Base-by-base conservation (phyloP, 805 yeast species). In the Phaffomyces thermotolerans region DNA sequence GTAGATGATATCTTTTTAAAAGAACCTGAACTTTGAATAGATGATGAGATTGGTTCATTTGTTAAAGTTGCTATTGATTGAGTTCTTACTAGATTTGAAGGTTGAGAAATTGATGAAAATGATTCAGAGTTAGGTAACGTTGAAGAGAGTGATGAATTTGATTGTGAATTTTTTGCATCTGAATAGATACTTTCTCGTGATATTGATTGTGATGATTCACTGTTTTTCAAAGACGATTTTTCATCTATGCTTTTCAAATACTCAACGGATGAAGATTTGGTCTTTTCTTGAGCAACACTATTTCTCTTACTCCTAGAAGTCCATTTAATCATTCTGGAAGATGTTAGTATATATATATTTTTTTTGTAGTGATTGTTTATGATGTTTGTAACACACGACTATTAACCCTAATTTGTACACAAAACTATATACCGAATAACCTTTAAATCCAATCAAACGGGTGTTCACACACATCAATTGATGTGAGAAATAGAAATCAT, bases 281-380 rank as follows among this genome's bases (percentile, higher is more conserved):
- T 23, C 22, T 37, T 35, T 6, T 40, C 9, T 18, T 50, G 50
- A 22, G 55, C 35, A 15, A 56, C 44, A 38, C 57, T 53, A 41
- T 56, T 49, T 36, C 60, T 56, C 42, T 56, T 56, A 22, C 51
- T 52, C 42, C 53, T 48, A 23, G 55, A 46, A 17, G 53, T 49
- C 57, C 68, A 57, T 45, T 65, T 58, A 60, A 66, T 66, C 46
- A 40, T 43, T 4, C 36, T 36, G 23, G 17, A 10, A 14, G 10
- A 15, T 9, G 42, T 43, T 43, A 40, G 43, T 40, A 35, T 10
- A 2, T 23, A 8, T 9, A 35, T 10, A 2, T 23, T 3, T 9
- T 20, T 20, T 20, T 20, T 20, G 22, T 4, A 20, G 22, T 20
- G 22, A 20, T 20, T 20, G 22, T 20, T n/a, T 4, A 20, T 20